A percentile compares a stretch with the other conserved stretches of the same genome.
phyloP scores from a whole-genome alignment of 768 basidiomycete species.

The Phanerochaete carnosa region DNA sequence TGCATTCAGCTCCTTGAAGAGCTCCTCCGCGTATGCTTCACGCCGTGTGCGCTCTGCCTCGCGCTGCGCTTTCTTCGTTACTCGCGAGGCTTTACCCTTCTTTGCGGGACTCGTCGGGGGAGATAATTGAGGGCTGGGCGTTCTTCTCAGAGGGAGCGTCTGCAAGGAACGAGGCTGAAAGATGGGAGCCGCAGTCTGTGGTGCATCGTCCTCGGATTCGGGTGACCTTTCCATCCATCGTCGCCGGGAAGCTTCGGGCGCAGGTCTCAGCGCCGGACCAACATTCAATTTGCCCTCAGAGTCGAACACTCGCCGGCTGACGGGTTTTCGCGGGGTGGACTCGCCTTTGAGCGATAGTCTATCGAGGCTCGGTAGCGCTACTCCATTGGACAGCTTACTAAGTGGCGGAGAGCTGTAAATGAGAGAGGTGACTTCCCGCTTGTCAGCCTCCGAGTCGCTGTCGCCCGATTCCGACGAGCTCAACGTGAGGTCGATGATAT shows the following conservation, averaged over 20 bases:
- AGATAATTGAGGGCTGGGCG: neutral
- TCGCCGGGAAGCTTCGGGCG: no score
- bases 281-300: neutral
- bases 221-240: neutral
- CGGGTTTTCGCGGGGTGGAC: neutral
- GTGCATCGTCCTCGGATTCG: neutral
- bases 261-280: neutral
- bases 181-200: neutral
- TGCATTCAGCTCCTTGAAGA: slow-evolving; percentile 62
- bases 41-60: slow-evolving; percentile 42
- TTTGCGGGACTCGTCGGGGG: neutral
- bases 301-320: neutral
- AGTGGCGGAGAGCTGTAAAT: neutral
- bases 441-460: slow-evolving; percentile 3
- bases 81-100: slow-evolving; percentile 16
- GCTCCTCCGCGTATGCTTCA: slow-evolving; percentile 48
- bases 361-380: neutral
- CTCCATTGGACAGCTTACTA: neutral
- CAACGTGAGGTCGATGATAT: slow-evolving; percentile 15
- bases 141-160: no score
- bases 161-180: no score
- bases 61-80: slow-evolving; percentile 39
- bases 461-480: slow-evolving; percentile 9
- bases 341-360: neutral
- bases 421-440: slow-evolving; percentile 4